phyloP scores from a whole-genome alignment of 352 stramenopile species.

The Globisporangium uncinulatum region DNA sequence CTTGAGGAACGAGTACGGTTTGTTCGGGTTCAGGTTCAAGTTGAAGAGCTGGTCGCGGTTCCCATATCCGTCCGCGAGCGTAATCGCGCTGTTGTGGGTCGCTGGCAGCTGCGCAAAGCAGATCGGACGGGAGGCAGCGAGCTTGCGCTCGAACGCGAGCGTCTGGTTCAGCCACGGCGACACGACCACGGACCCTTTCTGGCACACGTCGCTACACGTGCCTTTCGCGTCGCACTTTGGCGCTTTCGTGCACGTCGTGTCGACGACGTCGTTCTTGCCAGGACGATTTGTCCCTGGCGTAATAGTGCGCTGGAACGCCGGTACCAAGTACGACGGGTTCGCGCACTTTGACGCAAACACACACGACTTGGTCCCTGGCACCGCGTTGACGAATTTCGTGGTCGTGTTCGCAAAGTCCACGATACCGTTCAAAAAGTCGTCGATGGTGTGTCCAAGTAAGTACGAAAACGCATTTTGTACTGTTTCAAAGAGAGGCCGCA shows the following conservation, averaged over 20 bases:
- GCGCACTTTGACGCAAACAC: constrained; percentile 39
- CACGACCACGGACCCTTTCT: constrained; percentile 51
- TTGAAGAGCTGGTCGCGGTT: constrained; percentile 76
- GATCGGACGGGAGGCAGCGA: constrained; percentile 53
- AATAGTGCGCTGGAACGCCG: constrained; percentile 13
- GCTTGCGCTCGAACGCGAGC: constrained; percentile 57
- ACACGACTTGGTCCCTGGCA: constrained; percentile 27
- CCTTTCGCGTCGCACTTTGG: constrained; percentile 47
- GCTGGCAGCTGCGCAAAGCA: constrained; percentile 59
- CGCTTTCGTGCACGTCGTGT: constrained; percentile 47
- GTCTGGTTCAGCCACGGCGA: constrained; percentile 48
- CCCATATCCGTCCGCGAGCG: constrained; percentile 51
- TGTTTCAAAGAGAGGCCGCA: constrained; percentile 40
- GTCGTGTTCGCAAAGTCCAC: constrained; percentile 11
- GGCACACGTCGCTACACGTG: constrained; percentile 58
- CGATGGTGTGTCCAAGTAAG: constrained; percentile 41
- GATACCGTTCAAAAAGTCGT: constrained; percentile 48
- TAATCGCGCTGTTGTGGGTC: constrained; percentile 79
- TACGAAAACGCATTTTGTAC: constrained; percentile 38
- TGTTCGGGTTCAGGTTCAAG: constrained; percentile 39
- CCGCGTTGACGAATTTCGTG: constrained; percentile 22
- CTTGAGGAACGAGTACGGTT: constrained; percentile 46
- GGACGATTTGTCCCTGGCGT: constrained; percentile 16
- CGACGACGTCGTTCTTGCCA: constrained; percentile 22
- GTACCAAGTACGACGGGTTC: constrained; percentile 32